Evolutionary conservation across 495 filamentous ascomycete species (phyloP).

Genomic region (Chaetomium fimeti): DNA sequence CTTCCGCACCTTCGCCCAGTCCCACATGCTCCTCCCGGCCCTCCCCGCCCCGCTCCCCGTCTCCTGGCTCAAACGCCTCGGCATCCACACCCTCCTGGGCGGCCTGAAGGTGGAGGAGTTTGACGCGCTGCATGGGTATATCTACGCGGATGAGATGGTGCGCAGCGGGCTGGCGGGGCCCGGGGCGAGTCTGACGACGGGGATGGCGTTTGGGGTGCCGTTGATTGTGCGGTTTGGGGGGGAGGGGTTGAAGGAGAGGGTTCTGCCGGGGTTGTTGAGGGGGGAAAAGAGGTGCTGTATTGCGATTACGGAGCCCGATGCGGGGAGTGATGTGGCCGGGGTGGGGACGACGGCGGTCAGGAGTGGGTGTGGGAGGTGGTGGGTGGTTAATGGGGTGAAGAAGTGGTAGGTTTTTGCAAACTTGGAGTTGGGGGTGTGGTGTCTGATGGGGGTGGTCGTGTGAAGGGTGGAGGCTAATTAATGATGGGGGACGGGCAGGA

Average conservation of each 20-base stretch:
- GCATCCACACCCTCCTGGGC: conserved; percentile 64
- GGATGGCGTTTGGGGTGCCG: conserved; percentile 69
- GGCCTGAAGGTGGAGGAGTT: conserved; percentile 69
- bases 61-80: conserved; percentile 61
- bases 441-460: too few relatives aligned
- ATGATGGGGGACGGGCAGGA: conserved; percentile 40
- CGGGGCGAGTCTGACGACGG: conserved; percentile 58
- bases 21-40: conserved; percentile 63
- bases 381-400: conserved; percentile 72
- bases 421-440: too few relatives aligned
- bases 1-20: conserved; percentile 58
- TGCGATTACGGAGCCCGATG: conserved; percentile 74
- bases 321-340: conserved; percentile 69
- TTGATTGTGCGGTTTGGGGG: conserved; percentile 68
- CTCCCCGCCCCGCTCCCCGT: conserved; percentile 67
- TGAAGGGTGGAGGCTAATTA: too few relatives aligned
- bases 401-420: conserved; percentile 57
- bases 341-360: conserved; percentile 66
- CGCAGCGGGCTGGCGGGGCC: conserved; percentile 65
- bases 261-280: conserved; percentile 64
- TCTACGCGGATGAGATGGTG: conserved; percentile 67
- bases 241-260: conserved; percentile 57
- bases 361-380: conserved; percentile 55
- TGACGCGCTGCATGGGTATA: conserved; percentile 68
- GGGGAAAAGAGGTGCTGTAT: conserved; percentile 68